Evolutionary conservation across 2,329 filamentous ascomycete genomes (phyloP).

Genomic region (Malbranchea zuffiana): DNA sequence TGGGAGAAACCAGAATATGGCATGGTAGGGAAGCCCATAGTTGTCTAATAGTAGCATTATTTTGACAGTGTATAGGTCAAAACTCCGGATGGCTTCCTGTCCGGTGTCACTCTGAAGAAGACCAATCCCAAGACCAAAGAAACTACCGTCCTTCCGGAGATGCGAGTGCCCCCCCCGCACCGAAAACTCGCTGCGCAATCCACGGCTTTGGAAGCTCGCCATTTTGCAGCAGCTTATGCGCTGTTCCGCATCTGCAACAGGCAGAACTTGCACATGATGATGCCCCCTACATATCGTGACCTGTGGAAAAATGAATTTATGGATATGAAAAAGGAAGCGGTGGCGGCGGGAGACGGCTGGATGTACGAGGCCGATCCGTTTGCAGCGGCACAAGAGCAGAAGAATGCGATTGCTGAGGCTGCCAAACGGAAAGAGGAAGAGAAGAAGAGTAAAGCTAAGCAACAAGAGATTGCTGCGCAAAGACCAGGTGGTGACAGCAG

Average conservation of each 20-base stretch:
- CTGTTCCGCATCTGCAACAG: conserved; percentile 88
- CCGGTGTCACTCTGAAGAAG: conserved; percentile 65
- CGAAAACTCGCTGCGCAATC: conserved; percentile 64
- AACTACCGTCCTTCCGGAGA: conserved; percentile 61
- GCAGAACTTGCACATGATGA: conserved; percentile 88
- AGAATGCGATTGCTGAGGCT: conserved; percentile 62
- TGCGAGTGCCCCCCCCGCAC: conserved; percentile 66
- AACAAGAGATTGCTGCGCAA: conserved; percentile 47
- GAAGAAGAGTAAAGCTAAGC: conserved; percentile 43
- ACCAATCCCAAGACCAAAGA: conserved; percentile 75
- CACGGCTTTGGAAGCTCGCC: conserved; percentile 77
- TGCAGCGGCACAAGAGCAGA: conserved; percentile 62
- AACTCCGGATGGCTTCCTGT: conserved; percentile 62
- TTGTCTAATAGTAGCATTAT: conserved; percentile 13
- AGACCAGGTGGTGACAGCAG: conserved; percentile 33
- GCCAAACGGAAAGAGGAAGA: conserved; percentile 66
- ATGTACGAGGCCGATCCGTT: conserved; percentile 97
- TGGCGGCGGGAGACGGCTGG: conserved; percentile 67
- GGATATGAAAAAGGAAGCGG: conserved; percentile 67
- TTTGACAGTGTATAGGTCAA: conserved; percentile 41
- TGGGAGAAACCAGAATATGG: conserved; percentile 93
- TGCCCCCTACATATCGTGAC: conserved; percentile 79
- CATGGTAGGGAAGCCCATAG: conserved; percentile 44
- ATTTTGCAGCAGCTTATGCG: conserved; percentile 85
- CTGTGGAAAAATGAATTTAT: conserved; percentile 86